These are phyloP conservation scores for Xeromyces bisporus DNA, from an alignment of 495 filamentous ascomycete genomes.

Conservation along the genomic window DNA sequence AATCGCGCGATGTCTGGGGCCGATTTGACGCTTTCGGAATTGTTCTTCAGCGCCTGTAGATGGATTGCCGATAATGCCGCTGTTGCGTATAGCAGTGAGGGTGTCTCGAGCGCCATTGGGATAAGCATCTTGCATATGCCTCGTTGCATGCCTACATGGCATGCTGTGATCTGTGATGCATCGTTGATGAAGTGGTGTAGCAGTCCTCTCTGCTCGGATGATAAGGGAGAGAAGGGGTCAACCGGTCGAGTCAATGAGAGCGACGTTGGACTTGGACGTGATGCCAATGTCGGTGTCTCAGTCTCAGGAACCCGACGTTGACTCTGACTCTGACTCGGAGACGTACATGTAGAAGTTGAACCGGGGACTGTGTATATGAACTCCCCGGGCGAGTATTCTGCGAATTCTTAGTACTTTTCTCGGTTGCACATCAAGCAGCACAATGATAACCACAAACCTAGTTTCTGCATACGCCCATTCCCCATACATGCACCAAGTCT, in stretches of 20 bases:
- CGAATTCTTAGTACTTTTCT: neutral
- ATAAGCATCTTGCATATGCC: conserved; percentile 32
- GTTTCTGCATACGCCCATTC: conserved; percentile 25
- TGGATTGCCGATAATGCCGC: conserved; percentile 32
- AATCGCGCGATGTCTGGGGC: conserved; percentile 28
- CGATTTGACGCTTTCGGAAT: conserved; percentile 25
- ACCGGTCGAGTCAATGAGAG: conserved; percentile 17
- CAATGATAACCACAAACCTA: conserved; percentile 14
- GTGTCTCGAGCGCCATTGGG: conserved; percentile 30
- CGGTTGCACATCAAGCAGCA: neutral
- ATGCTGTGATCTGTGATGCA: conserved; percentile 30
- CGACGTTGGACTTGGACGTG: too few relatives aligned
- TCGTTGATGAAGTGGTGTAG: conserved; percentile 31
- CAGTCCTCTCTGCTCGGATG: conserved; percentile 21
- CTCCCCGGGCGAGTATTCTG: conserved; percentile 32
- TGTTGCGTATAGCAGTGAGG: conserved; percentile 29
- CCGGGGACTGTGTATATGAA: conserved; percentile 28
- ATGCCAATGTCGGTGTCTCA: too few relatives aligned
- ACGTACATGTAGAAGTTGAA: conserved; percentile 2
- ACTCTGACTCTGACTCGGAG: neutral
- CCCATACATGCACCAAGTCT: conserved; percentile 29
- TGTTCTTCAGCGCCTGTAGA: conserved; percentile 26
- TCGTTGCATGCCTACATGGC: conserved; percentile 28
- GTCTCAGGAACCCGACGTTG: too few relatives aligned
- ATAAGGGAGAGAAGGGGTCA: conserved; percentile 27